Percentiles rank a stretch among this genome's conserved stretches.
phyloP scores from a whole-genome alignment of 805 yeast species.

The Spathaspora passalidarum region DNA sequence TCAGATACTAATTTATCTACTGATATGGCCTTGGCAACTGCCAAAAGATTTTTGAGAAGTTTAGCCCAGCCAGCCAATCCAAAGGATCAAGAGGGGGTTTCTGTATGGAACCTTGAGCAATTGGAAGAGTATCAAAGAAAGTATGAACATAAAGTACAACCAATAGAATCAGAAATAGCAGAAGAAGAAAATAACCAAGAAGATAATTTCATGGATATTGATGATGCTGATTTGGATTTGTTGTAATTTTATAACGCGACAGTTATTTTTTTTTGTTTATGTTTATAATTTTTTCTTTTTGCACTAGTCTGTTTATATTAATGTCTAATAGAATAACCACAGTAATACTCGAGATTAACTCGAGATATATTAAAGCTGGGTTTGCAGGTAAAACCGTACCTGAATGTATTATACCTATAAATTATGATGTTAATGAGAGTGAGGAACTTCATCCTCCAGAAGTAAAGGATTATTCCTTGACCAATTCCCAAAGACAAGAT shows the following conservation, averaged over 20 bases:
- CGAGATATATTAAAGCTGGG: conserved; percentile 19
- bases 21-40: conserved; percentile 95
- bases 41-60: conserved; percentile 85
- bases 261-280: not conserved
- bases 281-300: not conserved
- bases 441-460: conserved; percentile 14
- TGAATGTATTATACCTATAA: conserved; percentile 9
- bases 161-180: conserved; percentile 11
- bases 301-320: not conserved
- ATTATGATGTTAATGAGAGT: not conserved
- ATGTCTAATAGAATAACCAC: conserved; percentile 6
- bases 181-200: conserved; percentile 23
- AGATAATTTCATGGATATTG: conserved; percentile 45
- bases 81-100: conserved; percentile 88
- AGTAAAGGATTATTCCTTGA: conserved; percentile 12
- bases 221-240: conserved; percentile 44
- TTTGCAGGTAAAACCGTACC: conserved; percentile 23
- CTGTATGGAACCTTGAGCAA: conserved; percentile 85
- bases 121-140: conserved; percentile 55
- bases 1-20: conserved; percentile 91
- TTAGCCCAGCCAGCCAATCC: conserved; percentile 93
- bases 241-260: conserved; percentile 15
- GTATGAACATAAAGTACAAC: conserved; percentile 32
- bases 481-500: conserved; percentile 11
- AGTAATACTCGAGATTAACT: conserved; percentile 15